Evolutionary conservation across 306 rosid genomes (phyloP).

Genomic region (Potentilla sterilis): DNA sequence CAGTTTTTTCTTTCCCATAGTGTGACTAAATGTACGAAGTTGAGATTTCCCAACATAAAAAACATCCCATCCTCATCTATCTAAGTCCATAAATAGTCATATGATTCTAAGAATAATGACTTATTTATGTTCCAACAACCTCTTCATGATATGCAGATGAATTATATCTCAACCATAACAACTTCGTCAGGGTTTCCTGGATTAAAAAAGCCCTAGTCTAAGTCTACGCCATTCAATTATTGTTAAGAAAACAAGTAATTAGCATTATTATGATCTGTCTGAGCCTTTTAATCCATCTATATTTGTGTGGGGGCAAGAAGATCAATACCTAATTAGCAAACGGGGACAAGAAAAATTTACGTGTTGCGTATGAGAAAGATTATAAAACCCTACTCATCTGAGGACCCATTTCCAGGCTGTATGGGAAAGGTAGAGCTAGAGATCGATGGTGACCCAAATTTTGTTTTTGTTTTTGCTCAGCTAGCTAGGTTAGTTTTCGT

Average conservation of each 20-base stretch:
- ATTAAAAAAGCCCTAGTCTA: neutral
- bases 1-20: too few species aligned
- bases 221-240: neutral
- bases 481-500: neutral
- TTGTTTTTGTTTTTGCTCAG: neutral
- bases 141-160: neutral
- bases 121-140: neutral
- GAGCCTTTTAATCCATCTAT: neutral
- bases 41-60: neutral
- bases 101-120: neutral
- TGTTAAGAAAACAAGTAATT: neutral
- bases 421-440: neutral
- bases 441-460: neutral
- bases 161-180: neutral
- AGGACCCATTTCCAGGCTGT: slow-evolving; percentile 14
- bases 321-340: neutral
- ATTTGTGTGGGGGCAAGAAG: neutral
- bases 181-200: neutral
- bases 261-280: neutral
- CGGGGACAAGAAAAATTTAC: neutral
- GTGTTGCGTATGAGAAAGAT: neutral
- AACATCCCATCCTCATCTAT: neutral
- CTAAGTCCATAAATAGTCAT: neutral
- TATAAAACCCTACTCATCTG: neutral
- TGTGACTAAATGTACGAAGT: too few species aligned